Conservation (phyloP, 1,284 basidiomycete species). For the Cutaneotrichosporon mucoides region DNA sequence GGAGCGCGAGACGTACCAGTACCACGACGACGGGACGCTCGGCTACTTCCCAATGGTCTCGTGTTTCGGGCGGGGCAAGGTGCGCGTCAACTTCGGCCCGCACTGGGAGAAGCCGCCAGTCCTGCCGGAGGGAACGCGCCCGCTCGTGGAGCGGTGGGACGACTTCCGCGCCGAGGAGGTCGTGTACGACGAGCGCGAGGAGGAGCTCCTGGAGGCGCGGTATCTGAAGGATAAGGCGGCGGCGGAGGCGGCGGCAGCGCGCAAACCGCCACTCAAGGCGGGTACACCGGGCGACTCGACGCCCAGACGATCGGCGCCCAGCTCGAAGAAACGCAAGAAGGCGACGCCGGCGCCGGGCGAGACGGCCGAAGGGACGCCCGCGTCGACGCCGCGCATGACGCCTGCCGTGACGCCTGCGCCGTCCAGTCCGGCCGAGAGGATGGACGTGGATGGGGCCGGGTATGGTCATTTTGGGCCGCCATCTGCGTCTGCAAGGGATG, state of each 20-base stretch:
- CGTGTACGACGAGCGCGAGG: conserved; percentile 42
- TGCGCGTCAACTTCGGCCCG: conserved; percentile 81
- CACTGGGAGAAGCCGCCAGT: conserved; percentile 70
- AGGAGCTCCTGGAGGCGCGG: conserved; percentile 25
- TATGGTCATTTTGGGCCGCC: too few relatives aligned
- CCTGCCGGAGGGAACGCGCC: conserved; percentile 15
- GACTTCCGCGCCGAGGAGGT: conserved; percentile 40
- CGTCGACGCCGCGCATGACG: neutral
- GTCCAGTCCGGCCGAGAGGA: neutral
- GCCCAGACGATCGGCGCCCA: neutral
- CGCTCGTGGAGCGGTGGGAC: conserved; percentile 40
- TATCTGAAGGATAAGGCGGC: conserved; percentile 25
- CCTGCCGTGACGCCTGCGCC: neutral
- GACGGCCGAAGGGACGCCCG: neutral
- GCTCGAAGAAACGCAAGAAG: neutral
- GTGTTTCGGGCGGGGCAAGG: conserved; percentile 83
- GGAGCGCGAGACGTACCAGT: conserved; percentile 45
- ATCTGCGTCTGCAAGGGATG: too few relatives aligned
- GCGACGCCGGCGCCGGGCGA: neutral
- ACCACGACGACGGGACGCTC: conserved; percentile 84
- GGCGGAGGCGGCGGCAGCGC: neutral
- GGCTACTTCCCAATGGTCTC: conserved; percentile 96
- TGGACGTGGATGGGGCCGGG: too few relatives aligned
- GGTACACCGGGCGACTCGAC: neutral
- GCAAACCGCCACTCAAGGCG: neutral